phyloP scores from a whole-genome alignment of 495 filamentous ascomycete genomes.

The Aspergillus coremiiformis region DNA sequence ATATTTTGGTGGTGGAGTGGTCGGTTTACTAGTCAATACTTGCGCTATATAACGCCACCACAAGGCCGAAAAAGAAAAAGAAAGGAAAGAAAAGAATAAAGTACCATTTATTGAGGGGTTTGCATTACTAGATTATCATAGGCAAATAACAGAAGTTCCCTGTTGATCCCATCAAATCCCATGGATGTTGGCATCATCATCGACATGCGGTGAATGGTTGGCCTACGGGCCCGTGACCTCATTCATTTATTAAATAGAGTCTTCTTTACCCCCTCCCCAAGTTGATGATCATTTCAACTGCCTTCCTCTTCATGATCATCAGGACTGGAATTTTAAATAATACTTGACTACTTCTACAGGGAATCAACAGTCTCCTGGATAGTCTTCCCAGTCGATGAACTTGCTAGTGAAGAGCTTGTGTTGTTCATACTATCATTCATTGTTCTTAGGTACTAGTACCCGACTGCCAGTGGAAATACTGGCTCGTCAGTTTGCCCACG shows the following conservation, averaged over 20 bases:
- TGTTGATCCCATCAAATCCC: neutral
- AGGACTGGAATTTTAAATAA: neutral
- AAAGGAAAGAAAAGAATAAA: neutral
- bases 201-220: slow-evolving; percentile 10
- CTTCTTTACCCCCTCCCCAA: neutral
- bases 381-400: slow-evolving; percentile 12
- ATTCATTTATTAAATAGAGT: slow-evolving; percentile 2
- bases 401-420: slow-evolving; percentile 21
- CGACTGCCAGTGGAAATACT: slow-evolving; percentile 5
- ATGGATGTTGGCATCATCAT: slow-evolving; percentile 10
- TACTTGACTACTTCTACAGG: too few species aligned
- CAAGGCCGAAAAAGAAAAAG: neutral
- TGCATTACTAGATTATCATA: neutral
- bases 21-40: too few species aligned
- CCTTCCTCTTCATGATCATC: neutral
- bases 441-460: neutral
- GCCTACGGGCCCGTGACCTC: slow-evolving; percentile 11
- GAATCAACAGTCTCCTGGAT: neutral
- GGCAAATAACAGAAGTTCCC: neutral
- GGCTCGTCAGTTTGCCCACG: slow-evolving; percentile 17
- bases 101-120: neutral
- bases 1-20: too few species aligned
- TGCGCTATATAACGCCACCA: neutral
- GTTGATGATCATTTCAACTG: neutral
- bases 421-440: neutral